These are phyloP conservation scores for Botrytis fabae DNA, from an alignment of 2,329 filamentous ascomycete species.

Conservation along the genomic window DNA sequence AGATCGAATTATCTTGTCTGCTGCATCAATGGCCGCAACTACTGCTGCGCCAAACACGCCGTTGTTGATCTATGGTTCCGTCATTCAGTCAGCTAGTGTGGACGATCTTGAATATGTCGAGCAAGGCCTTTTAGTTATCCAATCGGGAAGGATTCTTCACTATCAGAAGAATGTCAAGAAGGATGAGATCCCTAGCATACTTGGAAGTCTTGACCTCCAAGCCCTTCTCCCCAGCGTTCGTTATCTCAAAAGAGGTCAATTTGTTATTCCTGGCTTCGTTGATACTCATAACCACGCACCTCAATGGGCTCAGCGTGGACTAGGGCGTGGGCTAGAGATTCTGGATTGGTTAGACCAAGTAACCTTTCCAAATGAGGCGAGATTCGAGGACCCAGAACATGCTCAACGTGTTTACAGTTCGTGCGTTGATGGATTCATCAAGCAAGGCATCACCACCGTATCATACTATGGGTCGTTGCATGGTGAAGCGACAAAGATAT, in stretches of 20 bases:
- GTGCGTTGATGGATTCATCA: constrained; percentile 74
- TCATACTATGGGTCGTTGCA: constrained; percentile 89
- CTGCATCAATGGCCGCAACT: constrained; percentile 9
- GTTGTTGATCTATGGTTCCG: constrained; percentile 21
- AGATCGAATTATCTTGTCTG: not conserved
- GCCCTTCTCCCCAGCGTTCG: constrained; percentile 7
- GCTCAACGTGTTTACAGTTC: constrained; percentile 72
- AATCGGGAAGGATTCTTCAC: constrained; percentile 20
- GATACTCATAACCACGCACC: constrained; percentile 71
- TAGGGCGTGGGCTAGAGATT: constrained; percentile 37
- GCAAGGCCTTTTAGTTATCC: constrained; percentile 21
- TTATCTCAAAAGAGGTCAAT: constrained; percentile 36
- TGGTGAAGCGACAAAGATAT: constrained; percentile 78
- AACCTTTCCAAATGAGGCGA: constrained; percentile 67
- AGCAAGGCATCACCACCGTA: constrained; percentile 86
- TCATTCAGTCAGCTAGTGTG: constrained; percentile 24
- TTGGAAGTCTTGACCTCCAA: constrained; percentile 6
- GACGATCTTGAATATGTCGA: constrained; percentile 23
- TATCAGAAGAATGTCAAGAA: constrained; percentile 14
- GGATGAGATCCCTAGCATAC: not conserved
- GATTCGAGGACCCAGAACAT: constrained; percentile 60
- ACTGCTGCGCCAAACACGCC: constrained; percentile 13
- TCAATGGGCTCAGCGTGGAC: constrained; percentile 49
- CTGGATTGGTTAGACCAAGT: constrained; percentile 64
- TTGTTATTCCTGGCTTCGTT: constrained; percentile 60